phyloP scores from a whole-genome alignment of 1,139 yeast genomes.

The Yamadazyma spencermartinsiae region DNA sequence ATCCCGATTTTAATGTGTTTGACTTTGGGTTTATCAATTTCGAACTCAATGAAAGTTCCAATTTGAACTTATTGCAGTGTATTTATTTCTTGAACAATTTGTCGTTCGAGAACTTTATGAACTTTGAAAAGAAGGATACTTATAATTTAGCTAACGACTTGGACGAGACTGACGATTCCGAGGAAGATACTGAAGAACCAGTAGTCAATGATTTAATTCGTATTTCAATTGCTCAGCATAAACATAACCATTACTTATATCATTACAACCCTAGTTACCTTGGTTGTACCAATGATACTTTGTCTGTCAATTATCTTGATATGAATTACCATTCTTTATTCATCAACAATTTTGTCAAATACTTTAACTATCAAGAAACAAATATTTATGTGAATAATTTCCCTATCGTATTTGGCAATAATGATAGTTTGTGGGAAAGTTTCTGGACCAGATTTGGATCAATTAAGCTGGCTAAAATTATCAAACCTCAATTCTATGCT shows the following conservation, averaged over 20 bases:
- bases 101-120: constrained; percentile 26
- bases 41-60: constrained; percentile 16
- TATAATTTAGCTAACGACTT: constrained; percentile 17
- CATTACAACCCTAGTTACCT: constrained; percentile 17
- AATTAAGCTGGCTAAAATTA: constrained; percentile 46
- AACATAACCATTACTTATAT: constrained; percentile 37
- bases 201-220: constrained; percentile 14
- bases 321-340: constrained; percentile 10
- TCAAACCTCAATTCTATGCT: constrained; percentile 42
- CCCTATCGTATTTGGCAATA: constrained; percentile 42
- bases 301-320: constrained; percentile 8
- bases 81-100: constrained; percentile 33
- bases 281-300: constrained; percentile 6
- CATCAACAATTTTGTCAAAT: constrained; percentile 11
- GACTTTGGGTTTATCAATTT: constrained; percentile 37
- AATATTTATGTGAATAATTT: constrained; percentile 59
- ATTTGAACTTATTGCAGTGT: constrained; percentile 27
- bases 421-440: constrained; percentile 38
- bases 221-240: constrained; percentile 40
- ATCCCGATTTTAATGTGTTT: constrained; percentile 20
- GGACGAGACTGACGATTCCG: constrained; percentile 21
- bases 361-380: constrained; percentile 52
- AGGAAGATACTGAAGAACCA: constrained; percentile 22
- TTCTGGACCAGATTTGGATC: constrained; percentile 46
- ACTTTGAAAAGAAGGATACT: constrained; percentile 19